A percentile compares a stretch with the other conserved stretches of the same genome.
Conservation (phyloP, 176 grass and related monocot genomes). For the Musa itinerans region DNA sequence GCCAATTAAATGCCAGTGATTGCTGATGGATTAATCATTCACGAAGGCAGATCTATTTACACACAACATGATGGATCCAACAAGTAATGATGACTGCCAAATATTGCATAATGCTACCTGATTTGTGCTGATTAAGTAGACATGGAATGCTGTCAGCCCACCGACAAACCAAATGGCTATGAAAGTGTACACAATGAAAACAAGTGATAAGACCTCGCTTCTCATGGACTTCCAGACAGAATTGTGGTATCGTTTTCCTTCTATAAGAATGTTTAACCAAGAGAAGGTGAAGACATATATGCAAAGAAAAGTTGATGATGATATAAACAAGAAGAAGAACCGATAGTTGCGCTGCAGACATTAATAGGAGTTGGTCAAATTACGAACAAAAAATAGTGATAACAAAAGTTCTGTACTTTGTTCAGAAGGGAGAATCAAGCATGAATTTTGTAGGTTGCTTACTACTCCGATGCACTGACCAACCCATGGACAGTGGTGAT, state of each 20-base stretch:
- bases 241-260: conserved; percentile 28
- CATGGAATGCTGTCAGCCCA: conserved; percentile 79
- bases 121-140: conserved; percentile 78
- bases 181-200: conserved; percentile 74
- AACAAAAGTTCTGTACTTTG: neutral
- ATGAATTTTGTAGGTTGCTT: neutral
- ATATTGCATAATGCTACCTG: conserved; percentile 31
- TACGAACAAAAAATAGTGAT: neutral
- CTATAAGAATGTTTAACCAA: conserved; percentile 60
- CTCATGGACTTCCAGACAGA: conserved; percentile 55
- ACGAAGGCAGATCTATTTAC: neutral
- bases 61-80: neutral
- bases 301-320: conserved; percentile 75
- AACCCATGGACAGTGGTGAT: conserved; percentile 97
- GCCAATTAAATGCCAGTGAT: no score
- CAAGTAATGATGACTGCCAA: neutral
- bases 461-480: conserved; percentile 90
- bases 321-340: conserved; percentile 92
- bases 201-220: conserved; percentile 58
- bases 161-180: conserved; percentile 83
- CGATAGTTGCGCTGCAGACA: conserved; percentile 61
- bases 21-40: no score
- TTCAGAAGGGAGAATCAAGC: neutral
- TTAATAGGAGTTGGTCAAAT: conserved; percentile 1
- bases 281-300: conserved; percentile 65